A percentile compares a stretch with the other conserved stretches of the same genome.
These are phyloP conservation scores for Fusarium euwallaceae DNA, from an alignment of 2,329 filamentous ascomycete genomes.

Conservation along the genomic window DNA sequence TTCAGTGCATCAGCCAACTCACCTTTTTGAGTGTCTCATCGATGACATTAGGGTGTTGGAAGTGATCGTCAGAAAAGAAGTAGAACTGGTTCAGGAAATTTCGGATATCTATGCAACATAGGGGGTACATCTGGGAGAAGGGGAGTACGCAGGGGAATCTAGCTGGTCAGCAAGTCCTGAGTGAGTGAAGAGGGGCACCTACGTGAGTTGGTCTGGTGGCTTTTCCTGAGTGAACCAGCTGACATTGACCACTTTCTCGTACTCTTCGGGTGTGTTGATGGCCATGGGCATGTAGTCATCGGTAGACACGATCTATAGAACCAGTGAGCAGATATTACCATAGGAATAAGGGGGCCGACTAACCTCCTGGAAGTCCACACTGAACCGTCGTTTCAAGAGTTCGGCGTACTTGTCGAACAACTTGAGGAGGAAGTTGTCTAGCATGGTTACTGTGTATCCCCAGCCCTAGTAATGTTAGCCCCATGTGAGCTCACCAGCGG, in stretches of 20 bases:
- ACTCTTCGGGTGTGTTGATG: constrained; percentile 90
- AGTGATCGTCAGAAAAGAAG: constrained; percentile 96
- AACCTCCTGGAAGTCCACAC: constrained; percentile 94
- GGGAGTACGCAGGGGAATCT: constrained; percentile 96
- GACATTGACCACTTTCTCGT: constrained; percentile 94
- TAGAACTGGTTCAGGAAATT: constrained; percentile 99
- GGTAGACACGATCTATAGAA: constrained; percentile 76
- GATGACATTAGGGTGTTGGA: constrained; percentile 89
- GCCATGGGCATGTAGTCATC: constrained; percentile 99
- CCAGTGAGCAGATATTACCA: constrained; percentile 12
- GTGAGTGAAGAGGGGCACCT: constrained; percentile 50
- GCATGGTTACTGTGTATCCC: constrained; percentile 85
- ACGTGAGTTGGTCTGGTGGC: constrained; percentile 79
- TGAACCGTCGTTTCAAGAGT: constrained; percentile 89
- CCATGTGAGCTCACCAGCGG: not conserved
- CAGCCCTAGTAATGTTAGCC: constrained; percentile 85
- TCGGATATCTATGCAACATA: constrained; percentile 97
- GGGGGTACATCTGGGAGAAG: constrained; percentile 98
- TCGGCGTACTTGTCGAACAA: constrained; percentile 96
- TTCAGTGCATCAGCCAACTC: constrained; percentile 2
- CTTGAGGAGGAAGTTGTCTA: constrained; percentile 88
- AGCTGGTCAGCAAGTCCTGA: constrained; percentile 18
- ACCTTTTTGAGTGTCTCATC: constrained; percentile 90
- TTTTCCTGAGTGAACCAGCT: constrained; percentile 96
- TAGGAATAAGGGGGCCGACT: constrained; percentile 10